These are phyloP conservation scores for Calonectria montana DNA, from an alignment of 2,329 filamentous ascomycete genomes.

Conservation along the genomic window DNA sequence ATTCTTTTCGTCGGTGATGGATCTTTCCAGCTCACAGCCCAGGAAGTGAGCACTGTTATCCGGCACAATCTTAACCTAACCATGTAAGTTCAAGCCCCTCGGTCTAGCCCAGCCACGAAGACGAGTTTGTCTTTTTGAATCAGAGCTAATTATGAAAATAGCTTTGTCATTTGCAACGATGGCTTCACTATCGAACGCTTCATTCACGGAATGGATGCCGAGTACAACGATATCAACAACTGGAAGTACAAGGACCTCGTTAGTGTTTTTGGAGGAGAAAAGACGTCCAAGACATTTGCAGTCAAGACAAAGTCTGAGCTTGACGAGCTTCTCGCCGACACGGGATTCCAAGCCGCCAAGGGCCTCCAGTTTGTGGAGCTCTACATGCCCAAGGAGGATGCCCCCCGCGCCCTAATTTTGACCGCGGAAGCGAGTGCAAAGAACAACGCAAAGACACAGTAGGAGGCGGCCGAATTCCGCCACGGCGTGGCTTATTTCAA, in stretches of 20 bases:
- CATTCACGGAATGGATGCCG: conserved; percentile 84
- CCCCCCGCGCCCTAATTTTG: conserved; percentile 75
- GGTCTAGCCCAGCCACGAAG: neutral
- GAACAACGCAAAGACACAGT: conserved; percentile 66
- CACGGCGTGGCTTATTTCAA: conserved; percentile 12
- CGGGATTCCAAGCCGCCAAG: conserved; percentile 69
- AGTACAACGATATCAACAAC: conserved; percentile 82
- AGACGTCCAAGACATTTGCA: conserved; percentile 70
- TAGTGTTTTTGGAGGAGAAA: conserved; percentile 73
- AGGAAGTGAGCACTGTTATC: conserved; percentile 88
- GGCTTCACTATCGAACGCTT: conserved; percentile 91
- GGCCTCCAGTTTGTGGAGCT: conserved; percentile 81
- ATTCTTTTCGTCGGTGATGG: conserved; percentile 93
- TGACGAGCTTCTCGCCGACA: conserved; percentile 71
- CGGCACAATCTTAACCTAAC: conserved; percentile 79
- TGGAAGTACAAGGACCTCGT: conserved; percentile 81
- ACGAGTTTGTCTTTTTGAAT: neutral
- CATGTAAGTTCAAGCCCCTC: conserved; percentile 65
- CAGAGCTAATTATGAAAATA: conserved; percentile 45
- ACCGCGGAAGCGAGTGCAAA: conserved; percentile 78
- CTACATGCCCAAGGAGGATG: conserved; percentile 83
- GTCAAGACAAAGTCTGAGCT: conserved; percentile 78
- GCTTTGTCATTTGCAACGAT: conserved; percentile 87
- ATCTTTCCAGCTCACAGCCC: conserved; percentile 84
- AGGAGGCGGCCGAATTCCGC: conserved; percentile 24